phyloP scores from a whole-genome alignment of 1,284 basidiomycete genomes.

The Ustilago curta region DNA sequence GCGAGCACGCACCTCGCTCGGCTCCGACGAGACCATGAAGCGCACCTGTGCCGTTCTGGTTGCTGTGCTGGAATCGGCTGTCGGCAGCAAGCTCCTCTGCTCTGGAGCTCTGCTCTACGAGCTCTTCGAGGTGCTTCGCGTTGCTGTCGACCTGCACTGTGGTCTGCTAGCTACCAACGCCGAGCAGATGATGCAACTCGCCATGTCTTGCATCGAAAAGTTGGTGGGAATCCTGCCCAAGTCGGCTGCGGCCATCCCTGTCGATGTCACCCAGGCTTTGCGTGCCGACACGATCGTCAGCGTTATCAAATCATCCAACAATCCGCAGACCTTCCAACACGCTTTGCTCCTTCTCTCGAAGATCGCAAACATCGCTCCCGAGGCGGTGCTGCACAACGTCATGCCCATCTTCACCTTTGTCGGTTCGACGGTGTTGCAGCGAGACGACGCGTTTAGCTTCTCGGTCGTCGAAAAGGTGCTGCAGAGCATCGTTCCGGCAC shows the following conservation, averaged over 20 bases:
- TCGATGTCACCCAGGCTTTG: conserved; percentile 55
- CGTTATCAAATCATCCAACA: conserved; percentile 74
- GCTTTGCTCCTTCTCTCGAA: conserved; percentile 89
- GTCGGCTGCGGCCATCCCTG: conserved; percentile 32
- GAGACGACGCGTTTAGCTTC: conserved; percentile 95
- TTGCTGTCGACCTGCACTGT: conserved; percentile 74
- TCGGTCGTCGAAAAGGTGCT: conserved; percentile 95
- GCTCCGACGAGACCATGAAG: conserved; percentile 46
- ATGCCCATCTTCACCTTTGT: conserved; percentile 99
- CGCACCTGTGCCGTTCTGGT: conserved; percentile 53
- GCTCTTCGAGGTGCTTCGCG: conserved; percentile 80
- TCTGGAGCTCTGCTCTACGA: conserved; percentile 79
- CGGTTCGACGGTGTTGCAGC: conserved; percentile 94
- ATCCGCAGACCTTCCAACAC: conserved; percentile 94
- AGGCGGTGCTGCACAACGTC: conserved; percentile 90
- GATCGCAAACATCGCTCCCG: conserved; percentile 85
- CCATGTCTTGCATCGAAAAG: conserved; percentile 78
- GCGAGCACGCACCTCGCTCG: conserved; percentile 43
- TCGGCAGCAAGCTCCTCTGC: conserved; percentile 76
- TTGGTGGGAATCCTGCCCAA: conserved; percentile 73
- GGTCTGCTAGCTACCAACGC: conserved; percentile 75
- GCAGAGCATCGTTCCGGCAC: conserved; percentile 90
- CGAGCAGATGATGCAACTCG: conserved; percentile 87
- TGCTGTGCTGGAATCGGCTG: conserved; percentile 79
- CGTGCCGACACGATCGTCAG: conserved; percentile 63